Evolutionary conservation across 352 stramenopile species (phyloP).

Genomic region (Detonula confervacea): DNA sequence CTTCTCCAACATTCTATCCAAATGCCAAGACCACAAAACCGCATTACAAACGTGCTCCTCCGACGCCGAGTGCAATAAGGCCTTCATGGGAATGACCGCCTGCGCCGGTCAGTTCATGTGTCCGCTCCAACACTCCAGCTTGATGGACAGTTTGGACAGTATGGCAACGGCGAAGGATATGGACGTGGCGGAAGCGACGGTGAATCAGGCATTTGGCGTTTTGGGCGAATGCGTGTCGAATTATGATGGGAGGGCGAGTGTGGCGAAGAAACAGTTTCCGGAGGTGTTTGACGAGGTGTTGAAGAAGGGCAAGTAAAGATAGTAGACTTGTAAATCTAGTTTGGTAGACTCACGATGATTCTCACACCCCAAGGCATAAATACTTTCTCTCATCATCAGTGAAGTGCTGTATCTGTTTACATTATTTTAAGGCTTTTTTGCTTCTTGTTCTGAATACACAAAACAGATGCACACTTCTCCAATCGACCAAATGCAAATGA

Average conservation of each 20-base stretch:
- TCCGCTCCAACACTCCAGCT: constrained; percentile 72
- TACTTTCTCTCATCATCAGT: no score
- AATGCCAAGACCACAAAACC: constrained; percentile 42
- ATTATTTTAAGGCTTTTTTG: no score
- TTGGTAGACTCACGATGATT: no score
- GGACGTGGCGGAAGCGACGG: constrained; percentile 30
- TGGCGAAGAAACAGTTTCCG: constrained; percentile 35
- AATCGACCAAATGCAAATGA: no score
- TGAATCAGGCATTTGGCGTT: constrained; percentile 51
- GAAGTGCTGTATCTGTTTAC: no score
- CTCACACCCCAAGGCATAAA: no score
- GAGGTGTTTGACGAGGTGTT: constrained; percentile 36
- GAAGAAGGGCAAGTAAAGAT: constrained; percentile 10
- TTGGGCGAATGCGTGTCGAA: constrained; percentile 49
- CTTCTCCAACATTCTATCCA: constrained; percentile 42
- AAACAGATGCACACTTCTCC: no score
- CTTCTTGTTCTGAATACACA: no score
- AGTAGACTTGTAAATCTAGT: no score
- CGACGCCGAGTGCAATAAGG: constrained; percentile 53
- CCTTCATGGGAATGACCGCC: constrained; percentile 79
- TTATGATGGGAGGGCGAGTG: constrained; percentile 37
- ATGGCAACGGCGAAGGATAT: neutral
- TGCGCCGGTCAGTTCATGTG: constrained; percentile 78
- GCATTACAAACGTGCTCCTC: constrained; percentile 37
- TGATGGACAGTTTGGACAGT: constrained; percentile 61